Conservation (phyloP, 1,139 yeast species). For the Candida freyschussii region DNA sequence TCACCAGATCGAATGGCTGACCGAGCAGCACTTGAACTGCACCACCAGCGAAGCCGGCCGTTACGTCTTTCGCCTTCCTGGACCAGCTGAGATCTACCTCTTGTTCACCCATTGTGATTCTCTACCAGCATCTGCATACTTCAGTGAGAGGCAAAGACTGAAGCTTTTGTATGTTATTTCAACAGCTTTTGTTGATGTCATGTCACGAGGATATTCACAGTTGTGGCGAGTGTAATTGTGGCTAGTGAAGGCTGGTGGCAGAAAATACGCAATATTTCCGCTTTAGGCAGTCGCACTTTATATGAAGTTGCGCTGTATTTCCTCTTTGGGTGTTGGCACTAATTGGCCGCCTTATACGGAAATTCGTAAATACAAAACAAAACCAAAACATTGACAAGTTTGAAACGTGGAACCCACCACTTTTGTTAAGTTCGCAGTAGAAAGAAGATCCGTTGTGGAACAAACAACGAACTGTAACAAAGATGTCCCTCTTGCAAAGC, state of each 20-base stretch:
- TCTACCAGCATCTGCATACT: no score
- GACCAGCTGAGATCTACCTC: constrained; percentile 18
- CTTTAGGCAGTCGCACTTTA: constrained; percentile 1
- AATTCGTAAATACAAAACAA: background rate
- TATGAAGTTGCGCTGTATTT: background rate
- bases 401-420: background rate
- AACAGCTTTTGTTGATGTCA: constrained; percentile 9
- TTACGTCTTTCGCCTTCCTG: constrained; percentile 71
- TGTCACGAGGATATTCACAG: constrained; percentile 7
- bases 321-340: constrained; percentile 2
- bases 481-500: constrained; percentile 51
- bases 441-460: constrained; percentile 1
- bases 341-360: background rate
- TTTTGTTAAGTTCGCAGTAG: background rate
- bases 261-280: constrained; percentile 2
- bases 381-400: constrained; percentile 4
- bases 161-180: no score
- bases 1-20: constrained; percentile 93
- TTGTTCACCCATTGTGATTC: no score
- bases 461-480: constrained; percentile 3
- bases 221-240: constrained; percentile 3
- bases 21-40: constrained; percentile 91
- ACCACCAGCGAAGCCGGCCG: constrained; percentile 93
- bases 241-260: background rate
- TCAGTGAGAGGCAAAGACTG: no score